These are phyloP conservation scores for Aspergillus pseudotamarii DNA, from an alignment of 2,329 filamentous ascomycete species.

Conservation along the genomic window DNA sequence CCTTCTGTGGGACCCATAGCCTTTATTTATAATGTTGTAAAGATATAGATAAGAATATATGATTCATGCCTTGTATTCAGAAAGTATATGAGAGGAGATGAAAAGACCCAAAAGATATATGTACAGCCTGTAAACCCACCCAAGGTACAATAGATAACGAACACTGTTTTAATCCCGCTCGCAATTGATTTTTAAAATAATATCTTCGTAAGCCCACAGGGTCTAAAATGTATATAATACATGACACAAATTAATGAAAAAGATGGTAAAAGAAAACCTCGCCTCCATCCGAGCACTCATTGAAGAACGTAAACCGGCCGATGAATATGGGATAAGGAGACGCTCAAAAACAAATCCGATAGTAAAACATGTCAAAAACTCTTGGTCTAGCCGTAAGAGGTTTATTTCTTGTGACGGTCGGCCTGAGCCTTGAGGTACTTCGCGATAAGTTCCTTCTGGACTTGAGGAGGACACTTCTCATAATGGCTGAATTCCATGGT, in stretches of 20 bases:
- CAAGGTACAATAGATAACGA: slow-evolving; percentile 1
- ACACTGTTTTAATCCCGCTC: slow-evolving; percentile 13
- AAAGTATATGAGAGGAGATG: slow-evolving; percentile 22
- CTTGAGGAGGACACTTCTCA: slow-evolving; percentile 77
- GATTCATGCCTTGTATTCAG: neutral
- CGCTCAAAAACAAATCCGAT: slow-evolving; percentile 2
- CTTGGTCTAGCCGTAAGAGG: neutral
- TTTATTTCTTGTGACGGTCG: slow-evolving; percentile 64
- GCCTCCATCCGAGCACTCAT: slow-evolving; percentile 16
- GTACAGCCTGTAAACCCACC: slow-evolving; percentile 18
- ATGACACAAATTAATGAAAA: slow-evolving; percentile 17
- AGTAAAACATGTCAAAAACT: neutral
- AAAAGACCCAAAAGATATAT: slow-evolving; percentile 15
- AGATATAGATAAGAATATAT: neutral
- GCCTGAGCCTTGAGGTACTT: slow-evolving; percentile 69
- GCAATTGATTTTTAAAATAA: slow-evolving; percentile 14
- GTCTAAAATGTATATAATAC: slow-evolving; percentile 25
- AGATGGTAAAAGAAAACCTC: slow-evolving; percentile 10
- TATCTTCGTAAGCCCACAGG: slow-evolving; percentile 20
- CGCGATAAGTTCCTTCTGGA: slow-evolving; percentile 75
- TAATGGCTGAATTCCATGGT: slow-evolving; percentile 99
- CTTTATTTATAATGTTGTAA: neutral
- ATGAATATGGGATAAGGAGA: slow-evolving; percentile 5
- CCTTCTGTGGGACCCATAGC: neutral
- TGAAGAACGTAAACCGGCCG: slow-evolving; percentile 5